Base-by-base conservation (phyloP, 2,329 filamentous ascomycete species). In the Lecanicillium sp. region DNA sequence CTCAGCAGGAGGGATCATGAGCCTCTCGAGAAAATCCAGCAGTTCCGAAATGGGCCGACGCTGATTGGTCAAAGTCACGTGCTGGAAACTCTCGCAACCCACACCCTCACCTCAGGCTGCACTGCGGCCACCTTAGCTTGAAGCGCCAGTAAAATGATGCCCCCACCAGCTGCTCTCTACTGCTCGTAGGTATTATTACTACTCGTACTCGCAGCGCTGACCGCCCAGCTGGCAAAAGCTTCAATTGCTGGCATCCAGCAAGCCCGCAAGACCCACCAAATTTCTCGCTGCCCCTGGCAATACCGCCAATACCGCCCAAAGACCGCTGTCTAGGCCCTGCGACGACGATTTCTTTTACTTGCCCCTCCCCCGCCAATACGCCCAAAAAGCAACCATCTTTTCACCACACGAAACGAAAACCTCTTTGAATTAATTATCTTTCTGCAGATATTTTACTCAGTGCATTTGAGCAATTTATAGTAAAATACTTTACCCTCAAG, bases 21-120 rank as follows among this genome's bases (percentile, higher is more conserved):
- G 48, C 50, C 53, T 55, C 48, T 55, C 48, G 55, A 58, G 60
- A 60, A 63, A 64, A 62, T 59, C 61, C 52, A 61, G 54, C 54
- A 57, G 59, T 45, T 63, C 59, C 58, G 56, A 62, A 64, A 64
- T 63, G 58, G 59, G 48, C 58, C 55, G 56, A 52, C 46, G 58
- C 58, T 64, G 58, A 64, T 64, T 64, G 61, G 61, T 45, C 38
- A 17, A 25, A 33, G 47, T 63, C 60, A 63, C 59, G 59, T 63
- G 59, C 33, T 37, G 27, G 32, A 33, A 39, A 29, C 20, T 42
- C 40, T 34, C 36, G 40, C 40, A 41, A 25, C 27, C 11, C 7
- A 11, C 7, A 6, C 22, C 6, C 22, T 25, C 11, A 11, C 22
- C n/a, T n/a, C n/a, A n/a, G n/a, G n/a, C n/a, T n/a, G n/a, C n/a